Conservation (phyloP, 2,329 filamentous ascomycete genomes). For the Aureobasidium lini region DNA sequence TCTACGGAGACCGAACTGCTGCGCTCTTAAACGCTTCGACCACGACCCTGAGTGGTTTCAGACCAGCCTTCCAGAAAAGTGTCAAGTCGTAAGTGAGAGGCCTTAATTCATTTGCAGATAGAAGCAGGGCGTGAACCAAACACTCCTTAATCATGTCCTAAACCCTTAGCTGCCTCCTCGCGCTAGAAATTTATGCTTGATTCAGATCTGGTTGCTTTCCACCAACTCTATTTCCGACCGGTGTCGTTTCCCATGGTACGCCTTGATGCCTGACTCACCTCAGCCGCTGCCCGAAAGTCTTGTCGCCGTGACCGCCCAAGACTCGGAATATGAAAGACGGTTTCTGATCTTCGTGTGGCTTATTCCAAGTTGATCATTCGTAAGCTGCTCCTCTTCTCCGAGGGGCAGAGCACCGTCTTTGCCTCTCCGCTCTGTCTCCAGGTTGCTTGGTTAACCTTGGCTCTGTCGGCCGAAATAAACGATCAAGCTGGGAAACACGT, state of each 20-base stretch:
- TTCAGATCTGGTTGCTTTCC: not conserved
- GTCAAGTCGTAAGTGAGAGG: not conserved
- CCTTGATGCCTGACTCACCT: not conserved
- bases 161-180: not conserved
- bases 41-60: not conserved
- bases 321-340: not conserved
- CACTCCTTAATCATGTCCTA: not conserved
- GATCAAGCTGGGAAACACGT: not conserved
- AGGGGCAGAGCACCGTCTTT: not conserved
- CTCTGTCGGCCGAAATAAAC: not conserved
- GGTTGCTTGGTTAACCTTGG: constrained; percentile 1
- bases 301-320: not conserved
- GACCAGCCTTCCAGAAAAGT: not conserved
- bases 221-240: not conserved
- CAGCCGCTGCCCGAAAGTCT: not conserved
- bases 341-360: constrained; percentile 5
- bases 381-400: not conserved
- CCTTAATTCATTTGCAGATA: not conserved
- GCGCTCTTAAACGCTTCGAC: not conserved
- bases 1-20: not conserved
- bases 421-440: not conserved
- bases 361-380: constrained; percentile 1
- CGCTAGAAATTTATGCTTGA: not conserved
- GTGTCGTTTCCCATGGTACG: not conserved
- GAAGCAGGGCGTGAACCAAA: not conserved